Evolutionary conservation across 192 early-diverging fungal species (phyloP).

Genomic region (Backusella morwellensis): DNA sequence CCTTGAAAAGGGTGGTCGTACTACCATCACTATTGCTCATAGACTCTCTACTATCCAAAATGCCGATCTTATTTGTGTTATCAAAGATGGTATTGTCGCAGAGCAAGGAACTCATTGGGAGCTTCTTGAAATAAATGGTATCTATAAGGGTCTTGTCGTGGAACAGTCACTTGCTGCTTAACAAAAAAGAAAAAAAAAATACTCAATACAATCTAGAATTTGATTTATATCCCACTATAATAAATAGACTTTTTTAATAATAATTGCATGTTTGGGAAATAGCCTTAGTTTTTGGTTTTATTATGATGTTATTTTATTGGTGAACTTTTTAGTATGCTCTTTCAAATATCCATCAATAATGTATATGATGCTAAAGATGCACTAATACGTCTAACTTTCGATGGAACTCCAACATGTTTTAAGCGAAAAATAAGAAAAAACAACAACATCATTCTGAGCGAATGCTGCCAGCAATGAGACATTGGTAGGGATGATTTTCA

Average conservation of each 20-base stretch:
- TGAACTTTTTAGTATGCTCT: not conserved
- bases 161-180: slow-evolving; percentile 50
- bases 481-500: not conserved
- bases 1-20: slow-evolving; percentile 55
- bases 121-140: slow-evolving; percentile 58
- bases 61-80: slow-evolving; percentile 83
- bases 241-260: not conserved
- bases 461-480: not conserved
- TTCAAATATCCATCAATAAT: not conserved
- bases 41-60: slow-evolving; percentile 77
- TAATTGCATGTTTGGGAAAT: not conserved
- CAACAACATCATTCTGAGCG: not conserved
- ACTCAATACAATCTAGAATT: not conserved
- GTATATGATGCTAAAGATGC: too few species aligned
- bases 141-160: slow-evolving; percentile 61
- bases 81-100: slow-evolving; percentile 62
- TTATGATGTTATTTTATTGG: not conserved
- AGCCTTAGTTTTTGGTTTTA: not conserved
- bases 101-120: slow-evolving; percentile 80
- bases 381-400: too few species aligned
- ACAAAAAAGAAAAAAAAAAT: not conserved
- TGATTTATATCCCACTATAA: not conserved
- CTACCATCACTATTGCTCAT: slow-evolving; percentile 74
- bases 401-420: too few species aligned
- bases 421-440: too few species aligned